A percentile compares a stretch with the other conserved stretches of the same genome.
phyloP scores from a whole-genome alignment of 768 basidiomycete genomes.

The Clitopilus hobsonii region DNA sequence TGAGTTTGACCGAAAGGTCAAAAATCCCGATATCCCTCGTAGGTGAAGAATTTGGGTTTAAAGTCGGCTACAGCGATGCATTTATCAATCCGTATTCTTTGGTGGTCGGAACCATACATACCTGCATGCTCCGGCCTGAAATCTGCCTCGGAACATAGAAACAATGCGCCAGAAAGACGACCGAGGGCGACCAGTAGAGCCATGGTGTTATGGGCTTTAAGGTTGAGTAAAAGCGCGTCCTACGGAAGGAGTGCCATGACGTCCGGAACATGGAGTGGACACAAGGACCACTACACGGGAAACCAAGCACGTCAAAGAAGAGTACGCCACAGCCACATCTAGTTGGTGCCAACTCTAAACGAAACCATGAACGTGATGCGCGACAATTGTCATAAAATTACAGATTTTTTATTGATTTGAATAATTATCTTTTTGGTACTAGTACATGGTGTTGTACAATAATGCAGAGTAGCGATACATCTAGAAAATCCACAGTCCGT shows the following conservation, averaged over 20 bases:
- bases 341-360: neutral
- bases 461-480: neutral
- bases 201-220: neutral
- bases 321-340: neutral
- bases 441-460: neutral
- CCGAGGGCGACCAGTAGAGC: constrained; percentile 58
- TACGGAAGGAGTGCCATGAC: neutral
- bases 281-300: neutral
- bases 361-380: neutral
- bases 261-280: neutral
- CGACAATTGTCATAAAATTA: constrained; percentile 2
- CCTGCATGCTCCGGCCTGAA: constrained; percentile 73
- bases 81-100: too few relatives aligned
- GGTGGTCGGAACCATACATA: too few relatives aligned
- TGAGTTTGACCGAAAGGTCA: constrained; percentile 39
- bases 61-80: constrained; percentile 61
- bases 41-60: constrained; percentile 66
- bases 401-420: neutral
- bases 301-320: neutral
- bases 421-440: neutral
- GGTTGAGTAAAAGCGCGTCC: neutral
- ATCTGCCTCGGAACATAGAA: constrained; percentile 51
- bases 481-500: neutral
- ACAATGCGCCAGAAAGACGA: constrained; percentile 42
- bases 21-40: constrained; percentile 64